These are phyloP conservation scores for Pseudodiploospora longispora DNA, from an alignment of 2,329 filamentous ascomycete genomes.

Conservation along the genomic window DNA sequence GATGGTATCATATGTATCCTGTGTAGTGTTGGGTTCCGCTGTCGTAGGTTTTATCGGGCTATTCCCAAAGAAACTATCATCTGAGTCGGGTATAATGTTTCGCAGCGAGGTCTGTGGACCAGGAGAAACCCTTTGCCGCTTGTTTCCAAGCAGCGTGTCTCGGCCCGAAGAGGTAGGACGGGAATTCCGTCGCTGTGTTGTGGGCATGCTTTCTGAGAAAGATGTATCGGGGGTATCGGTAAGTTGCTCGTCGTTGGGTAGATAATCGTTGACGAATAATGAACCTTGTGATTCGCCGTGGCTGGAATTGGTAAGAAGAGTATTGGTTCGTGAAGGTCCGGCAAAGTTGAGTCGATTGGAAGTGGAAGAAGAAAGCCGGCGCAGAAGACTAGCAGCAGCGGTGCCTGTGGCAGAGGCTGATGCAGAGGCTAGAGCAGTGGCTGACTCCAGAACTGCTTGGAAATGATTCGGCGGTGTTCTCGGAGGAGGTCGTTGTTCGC, in stretches of 20 bases:
- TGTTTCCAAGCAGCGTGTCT: constrained; percentile 12
- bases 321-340: constrained; percentile 14
- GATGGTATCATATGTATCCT: constrained; percentile 20
- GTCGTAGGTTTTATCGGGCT: constrained; percentile 9
- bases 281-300: constrained; percentile 18
- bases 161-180: neutral
- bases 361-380: too few species aligned
- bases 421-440: too few species aligned
- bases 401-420: too few species aligned
- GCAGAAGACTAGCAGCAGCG: too few species aligned
- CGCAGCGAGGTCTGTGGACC: neutral
- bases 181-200: constrained; percentile 1
- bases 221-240: constrained; percentile 19
- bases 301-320: constrained; percentile 11
- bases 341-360: constrained; percentile 7
- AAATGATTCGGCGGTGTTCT: too few species aligned
- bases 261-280: constrained; percentile 19
- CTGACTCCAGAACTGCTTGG: too few species aligned
- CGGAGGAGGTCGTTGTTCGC: neutral
- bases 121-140: constrained; percentile 18
- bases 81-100: constrained; percentile 1
- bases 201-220: constrained; percentile 22
- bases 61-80: constrained; percentile 22
- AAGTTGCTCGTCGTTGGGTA: constrained; percentile 17
- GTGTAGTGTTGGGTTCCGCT: constrained; percentile 6